Evolutionary conservation across 345 rosid genomes (phyloP).

Genomic region (Ricinus communis): DNA sequence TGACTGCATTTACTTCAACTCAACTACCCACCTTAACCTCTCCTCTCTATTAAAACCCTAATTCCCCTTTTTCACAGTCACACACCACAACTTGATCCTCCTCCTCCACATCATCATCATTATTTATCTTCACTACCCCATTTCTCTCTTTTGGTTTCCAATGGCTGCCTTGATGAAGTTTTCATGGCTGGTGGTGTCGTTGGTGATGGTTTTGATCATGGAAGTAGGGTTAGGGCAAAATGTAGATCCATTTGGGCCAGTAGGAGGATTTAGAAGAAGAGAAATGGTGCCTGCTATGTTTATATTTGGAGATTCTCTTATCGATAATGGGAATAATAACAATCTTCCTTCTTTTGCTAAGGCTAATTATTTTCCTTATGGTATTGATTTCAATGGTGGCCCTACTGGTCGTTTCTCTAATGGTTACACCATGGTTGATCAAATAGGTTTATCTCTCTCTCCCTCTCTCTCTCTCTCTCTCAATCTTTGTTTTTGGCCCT

Average conservation of each 20-base stretch:
- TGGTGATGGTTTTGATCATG: neutral
- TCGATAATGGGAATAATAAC: slow-evolving; percentile 93
- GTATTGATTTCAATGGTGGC: slow-evolving; percentile 90
- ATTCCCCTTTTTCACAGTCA: neutral
- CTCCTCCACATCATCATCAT: neutral
- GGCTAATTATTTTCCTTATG: slow-evolving; percentile 93
- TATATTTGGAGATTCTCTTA: slow-evolving; percentile 89
- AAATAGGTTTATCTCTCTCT: slow-evolving; percentile 43
- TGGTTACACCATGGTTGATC: slow-evolving; percentile 94
- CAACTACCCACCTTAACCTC: slow-evolving; percentile 10
- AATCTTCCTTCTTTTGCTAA: slow-evolving; percentile 80
- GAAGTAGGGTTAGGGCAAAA: slow-evolving; percentile 17
- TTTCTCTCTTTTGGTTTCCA: neutral
- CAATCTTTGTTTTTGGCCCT: neutral
- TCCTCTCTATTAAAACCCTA: slow-evolving; percentile 11
- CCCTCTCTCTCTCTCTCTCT: no score
- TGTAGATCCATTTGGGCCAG: slow-evolving; percentile 13
- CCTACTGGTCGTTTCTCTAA: slow-evolving; percentile 98
- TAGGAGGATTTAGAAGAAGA: slow-evolving; percentile 27
- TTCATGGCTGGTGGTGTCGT: neutral
- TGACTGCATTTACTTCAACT: slow-evolving; percentile 17
- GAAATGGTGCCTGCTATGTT: slow-evolving; percentile 87
- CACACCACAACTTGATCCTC: neutral
- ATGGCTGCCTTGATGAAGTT: neutral
- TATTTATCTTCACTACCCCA: no score